phyloP scores from a whole-genome alignment of 495 filamentous ascomycete genomes.

The Aspergillus taichungensis region DNA sequence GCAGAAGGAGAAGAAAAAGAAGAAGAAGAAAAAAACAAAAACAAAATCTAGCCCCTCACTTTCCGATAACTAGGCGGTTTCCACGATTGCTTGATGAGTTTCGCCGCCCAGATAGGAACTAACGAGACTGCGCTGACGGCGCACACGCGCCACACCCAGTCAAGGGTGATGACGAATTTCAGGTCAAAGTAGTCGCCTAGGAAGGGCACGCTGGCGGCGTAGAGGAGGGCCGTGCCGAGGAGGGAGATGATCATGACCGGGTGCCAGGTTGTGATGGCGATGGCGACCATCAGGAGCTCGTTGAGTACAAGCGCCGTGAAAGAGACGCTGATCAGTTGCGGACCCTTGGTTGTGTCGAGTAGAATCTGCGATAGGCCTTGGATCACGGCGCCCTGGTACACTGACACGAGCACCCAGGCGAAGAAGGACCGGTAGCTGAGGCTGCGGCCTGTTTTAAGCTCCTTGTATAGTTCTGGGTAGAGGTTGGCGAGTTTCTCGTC shows the following conservation, averaged over 20 bases:
- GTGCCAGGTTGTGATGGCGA: slow-evolving; percentile 96
- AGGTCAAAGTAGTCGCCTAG: slow-evolving; percentile 87
- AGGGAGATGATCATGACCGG: slow-evolving; percentile 81
- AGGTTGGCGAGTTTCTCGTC: slow-evolving; percentile 87
- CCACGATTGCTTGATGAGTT: slow-evolving; percentile 72
- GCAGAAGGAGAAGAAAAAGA: neutral
- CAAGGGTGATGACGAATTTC: slow-evolving; percentile 64
- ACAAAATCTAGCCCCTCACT: slow-evolving; percentile 54
- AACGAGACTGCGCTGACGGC: slow-evolving; percentile 71
- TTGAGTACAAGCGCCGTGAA: slow-evolving; percentile 92
- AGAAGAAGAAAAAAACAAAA: neutral
- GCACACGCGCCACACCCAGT: slow-evolving; percentile 80
- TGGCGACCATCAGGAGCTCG: slow-evolving; percentile 93
- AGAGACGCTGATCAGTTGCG: slow-evolving; percentile 76
- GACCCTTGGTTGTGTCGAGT: slow-evolving; percentile 57
- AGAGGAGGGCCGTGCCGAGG: slow-evolving; percentile 70
- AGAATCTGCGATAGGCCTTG: slow-evolving; percentile 87
- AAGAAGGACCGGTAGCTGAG: slow-evolving; percentile 92
- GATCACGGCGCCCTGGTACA: slow-evolving; percentile 93
- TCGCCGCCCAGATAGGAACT: slow-evolving; percentile 78
- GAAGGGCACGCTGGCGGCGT: slow-evolving; percentile 77
- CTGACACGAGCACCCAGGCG: slow-evolving; percentile 88
- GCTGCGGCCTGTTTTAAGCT: slow-evolving; percentile 74
- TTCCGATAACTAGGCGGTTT: slow-evolving; percentile 94
- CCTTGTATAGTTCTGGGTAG: slow-evolving; percentile 96